Base-by-base conservation (phyloP, 1,284 basidiomycete species). In the Anthracocystis walkeri region DNA sequence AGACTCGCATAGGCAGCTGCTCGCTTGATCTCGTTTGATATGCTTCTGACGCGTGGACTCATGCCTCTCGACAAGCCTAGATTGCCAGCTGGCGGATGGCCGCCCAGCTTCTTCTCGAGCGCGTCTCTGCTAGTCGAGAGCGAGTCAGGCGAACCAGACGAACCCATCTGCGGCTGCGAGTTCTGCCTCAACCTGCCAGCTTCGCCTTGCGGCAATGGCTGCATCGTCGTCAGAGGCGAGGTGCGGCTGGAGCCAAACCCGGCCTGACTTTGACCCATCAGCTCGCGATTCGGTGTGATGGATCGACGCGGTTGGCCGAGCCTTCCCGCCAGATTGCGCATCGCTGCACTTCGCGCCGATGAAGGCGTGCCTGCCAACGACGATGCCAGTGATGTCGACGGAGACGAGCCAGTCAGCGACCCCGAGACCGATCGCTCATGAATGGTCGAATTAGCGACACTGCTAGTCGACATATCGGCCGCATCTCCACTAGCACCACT, bases 241-340 rank as follows among this genome's bases (percentile, higher is more conserved):
- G 65, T 57, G 20, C 59, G 58, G 6, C 41, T 61, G 1, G 65
- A 49, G 23, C 48, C 38, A 23, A 57, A 41, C 31, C 54, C 35
- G 14, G 31, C 18, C 23, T 58, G 55, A 45, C 48, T 44, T 12
- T 51, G 42, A 20, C 48, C 31, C 68, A 58, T 55, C 21, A 69
- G 44, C 40, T 75, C 72, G 20, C 66, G 63, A 51, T 66, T 75
- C 2, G 72, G 66, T 2, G 72, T 69, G 38, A 69, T 53, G 14
- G 66, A 65, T 3, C 72, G 72, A 29, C 66, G 58, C 4, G 72
- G 63, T 23, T 75, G 72, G 11, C 72, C 52, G 20, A 75, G 59
- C 16, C 66, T 57, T 5, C 66, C 66, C 4, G 69, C 72, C 10
- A 75, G 33, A 7, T 56, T 69, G 46, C 65, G 72, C 66, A 75